Evolutionary conservation across 2,329 filamentous ascomycete species (phyloP).

Genomic region (Trichoderma gracile): DNA sequence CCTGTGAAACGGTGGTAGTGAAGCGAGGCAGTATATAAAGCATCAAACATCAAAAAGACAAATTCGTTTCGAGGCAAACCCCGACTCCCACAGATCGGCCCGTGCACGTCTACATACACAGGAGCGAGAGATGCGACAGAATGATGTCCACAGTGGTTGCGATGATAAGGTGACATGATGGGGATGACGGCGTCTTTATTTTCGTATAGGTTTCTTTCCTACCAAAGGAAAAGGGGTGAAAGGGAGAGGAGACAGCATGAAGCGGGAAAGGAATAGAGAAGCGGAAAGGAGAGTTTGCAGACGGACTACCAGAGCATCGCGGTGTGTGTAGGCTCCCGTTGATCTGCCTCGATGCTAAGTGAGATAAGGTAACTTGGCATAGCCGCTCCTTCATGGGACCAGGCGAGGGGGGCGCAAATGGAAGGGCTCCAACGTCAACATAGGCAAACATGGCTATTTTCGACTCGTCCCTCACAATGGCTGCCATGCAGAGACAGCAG

Average conservation of each 20-base stretch:
- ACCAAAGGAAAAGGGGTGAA: not conserved
- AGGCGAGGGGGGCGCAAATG: not conserved
- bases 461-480: not conserved
- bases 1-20: constrained; percentile 12
- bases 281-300: not conserved
- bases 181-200: not conserved
- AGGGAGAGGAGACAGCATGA: not conserved
- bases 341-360: constrained; percentile 7
- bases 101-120: constrained; percentile 11
- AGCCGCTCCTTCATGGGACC: not conserved
- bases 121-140: not conserved
- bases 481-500: constrained; percentile 4
- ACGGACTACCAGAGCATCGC: not conserved
- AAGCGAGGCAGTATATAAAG: constrained; percentile 28
- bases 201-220: not conserved
- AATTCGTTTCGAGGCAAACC: constrained; percentile 16
- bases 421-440: not conserved
- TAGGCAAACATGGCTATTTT: not conserved
- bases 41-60: constrained; percentile 7
- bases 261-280: not conserved
- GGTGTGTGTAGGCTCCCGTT: not conserved
- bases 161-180: not conserved
- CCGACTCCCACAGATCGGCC: not conserved
- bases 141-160: not conserved
- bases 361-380: constrained; percentile 16